Conservation (phyloP, 331 rosid genomes). For the Pyracantha coccinea region DNA sequence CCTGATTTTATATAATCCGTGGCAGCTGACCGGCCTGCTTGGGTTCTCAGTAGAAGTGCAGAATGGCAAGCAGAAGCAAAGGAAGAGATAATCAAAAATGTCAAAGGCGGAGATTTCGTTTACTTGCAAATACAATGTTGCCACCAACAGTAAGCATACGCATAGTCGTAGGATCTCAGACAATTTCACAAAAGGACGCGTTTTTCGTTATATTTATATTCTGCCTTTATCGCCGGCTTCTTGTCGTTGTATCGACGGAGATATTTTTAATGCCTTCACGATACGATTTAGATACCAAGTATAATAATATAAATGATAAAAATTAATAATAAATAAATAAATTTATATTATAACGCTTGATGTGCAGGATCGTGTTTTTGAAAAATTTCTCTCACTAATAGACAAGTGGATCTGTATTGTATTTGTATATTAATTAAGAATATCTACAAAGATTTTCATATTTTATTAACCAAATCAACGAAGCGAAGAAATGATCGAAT, state of each 20-base stretch:
- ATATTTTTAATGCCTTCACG: fast-evolving
- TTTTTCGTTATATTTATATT: not conserved
- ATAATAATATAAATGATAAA: no score
- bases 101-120: slow-evolving; percentile 11
- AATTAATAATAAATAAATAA: no score
- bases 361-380: no score
- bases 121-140: not conserved
- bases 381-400: no score
- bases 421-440: not conserved
- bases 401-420: no score
- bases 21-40: not conserved
- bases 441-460: not conserved
- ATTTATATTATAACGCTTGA: no score
- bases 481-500: not conserved
- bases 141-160: not conserved
- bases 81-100: not conserved
- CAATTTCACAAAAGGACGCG: slow-evolving; percentile 7
- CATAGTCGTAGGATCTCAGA: not conserved
- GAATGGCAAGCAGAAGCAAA: not conserved
- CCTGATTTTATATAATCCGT: not conserved
- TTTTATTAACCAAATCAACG: not conserved
- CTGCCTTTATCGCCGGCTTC: slow-evolving; percentile 19
- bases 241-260: not conserved
- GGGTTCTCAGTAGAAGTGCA: not conserved
- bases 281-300: no score